Base-by-base conservation (phyloP, 352 stramenopile species). In the Pythium monospermum region DNA sequence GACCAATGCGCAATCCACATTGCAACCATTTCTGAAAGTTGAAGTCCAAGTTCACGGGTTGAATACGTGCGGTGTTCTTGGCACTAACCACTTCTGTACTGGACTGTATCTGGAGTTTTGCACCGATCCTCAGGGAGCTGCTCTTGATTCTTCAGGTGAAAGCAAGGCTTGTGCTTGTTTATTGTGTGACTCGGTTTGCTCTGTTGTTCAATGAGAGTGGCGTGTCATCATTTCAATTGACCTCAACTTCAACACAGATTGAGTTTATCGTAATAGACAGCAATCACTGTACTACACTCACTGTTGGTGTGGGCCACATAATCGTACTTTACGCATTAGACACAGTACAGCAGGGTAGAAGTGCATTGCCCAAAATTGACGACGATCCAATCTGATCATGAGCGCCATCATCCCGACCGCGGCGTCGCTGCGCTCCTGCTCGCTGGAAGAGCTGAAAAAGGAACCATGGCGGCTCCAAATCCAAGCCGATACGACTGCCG, bases 371-470 rank as follows among this genome's bases (percentile, higher is more conserved):
- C 40, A 21, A 33, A 46, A 32, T 28, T 50, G 43, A 50, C 23
- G 43, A 46, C 27, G 6, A 7, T 28, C 6, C 35, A n/a, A 45
- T 38, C 15, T 7, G 26, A 40, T 21, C n/a, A 61, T 33, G 31
- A 50, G 25, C 22, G 33, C 8, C 19, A 35, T 35, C 23, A 42
- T 62, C 19, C 23, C 54, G 13, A 60, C 55, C 38, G 32, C 58
- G 45, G 27, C 54, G 47, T 64, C 70, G 47, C 62, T 86, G 38
- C 63, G 71, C 47, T 66, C 71, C 23, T 71, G 72, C 55, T 85
- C 81, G 48, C 76, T 94, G 22, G 79, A 87, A 37, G 81, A 91
- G 62, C 74, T 94, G 39, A 85, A 83, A 65, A 87, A 87, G 59
- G 85, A 96, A 70, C 85, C 85, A 23, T 83, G 70, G 69, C 72